Evolutionary conservation across 805 yeast species (phyloP).

Genomic region (Wickerhamiella siamensis): DNA sequence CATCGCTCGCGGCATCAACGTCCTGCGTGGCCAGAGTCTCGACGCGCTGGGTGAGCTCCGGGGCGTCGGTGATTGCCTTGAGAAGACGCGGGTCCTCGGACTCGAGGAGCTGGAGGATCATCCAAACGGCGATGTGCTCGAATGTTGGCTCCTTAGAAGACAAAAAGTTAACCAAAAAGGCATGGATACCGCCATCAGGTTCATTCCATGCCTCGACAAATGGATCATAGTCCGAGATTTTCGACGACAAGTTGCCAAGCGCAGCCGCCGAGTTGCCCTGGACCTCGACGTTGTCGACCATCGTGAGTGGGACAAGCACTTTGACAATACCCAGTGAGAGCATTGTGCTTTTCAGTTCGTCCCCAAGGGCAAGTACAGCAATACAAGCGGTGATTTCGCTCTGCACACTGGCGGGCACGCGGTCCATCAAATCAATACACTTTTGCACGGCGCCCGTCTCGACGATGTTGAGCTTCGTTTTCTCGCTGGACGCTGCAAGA

Average conservation of each 20-base stretch:
- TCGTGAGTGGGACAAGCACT: constrained; percentile 82
- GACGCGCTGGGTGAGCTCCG: constrained; percentile 24
- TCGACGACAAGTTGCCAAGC: constrained; percentile 83
- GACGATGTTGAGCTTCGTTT: constrained; percentile 77
- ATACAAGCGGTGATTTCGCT: constrained; percentile 94
- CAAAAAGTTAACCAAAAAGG: constrained; percentile 68
- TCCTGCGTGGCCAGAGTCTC: constrained; percentile 23
- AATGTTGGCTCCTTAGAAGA: constrained; percentile 80
- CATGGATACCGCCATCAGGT: constrained; percentile 75
- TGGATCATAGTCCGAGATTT: constrained; percentile 69
- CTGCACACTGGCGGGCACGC: constrained; percentile 66
- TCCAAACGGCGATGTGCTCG: constrained; percentile 97
- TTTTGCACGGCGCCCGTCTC: constrained; percentile 93
- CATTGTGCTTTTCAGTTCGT: constrained; percentile 75
- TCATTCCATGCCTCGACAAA: constrained; percentile 64
- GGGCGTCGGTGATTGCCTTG: constrained; percentile 21
- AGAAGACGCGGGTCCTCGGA: constrained; percentile 53
- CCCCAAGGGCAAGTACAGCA: constrained; percentile 92
- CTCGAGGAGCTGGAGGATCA: constrained; percentile 81
- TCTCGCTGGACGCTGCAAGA: constrained; percentile 88
- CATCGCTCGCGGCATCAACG: constrained; percentile 13
- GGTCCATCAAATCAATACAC: constrained; percentile 70
- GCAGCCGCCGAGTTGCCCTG: constrained; percentile 99
- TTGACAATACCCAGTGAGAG: constrained; percentile 73
- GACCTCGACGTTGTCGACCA: constrained; percentile 78